phyloP scores from a whole-genome alignment of 2,329 filamentous ascomycete species.

The Fusarium anthophilum region DNA sequence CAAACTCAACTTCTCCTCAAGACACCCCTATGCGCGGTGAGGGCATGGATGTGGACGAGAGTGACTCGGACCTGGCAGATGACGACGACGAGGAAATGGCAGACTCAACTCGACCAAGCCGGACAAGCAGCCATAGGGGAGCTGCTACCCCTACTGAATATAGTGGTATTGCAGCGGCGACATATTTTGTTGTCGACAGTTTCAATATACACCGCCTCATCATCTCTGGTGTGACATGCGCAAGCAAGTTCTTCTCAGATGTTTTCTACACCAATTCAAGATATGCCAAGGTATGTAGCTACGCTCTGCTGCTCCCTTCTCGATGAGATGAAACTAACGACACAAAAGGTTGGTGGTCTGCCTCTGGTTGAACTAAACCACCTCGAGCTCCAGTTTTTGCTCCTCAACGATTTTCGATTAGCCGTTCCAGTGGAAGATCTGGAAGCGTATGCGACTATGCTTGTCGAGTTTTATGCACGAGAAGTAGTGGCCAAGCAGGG shows the following conservation, averaged over 20 bases:
- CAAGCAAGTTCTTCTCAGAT: slow-evolving; percentile 99
- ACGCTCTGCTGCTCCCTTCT: neutral
- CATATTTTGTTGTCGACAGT: slow-evolving; percentile 93
- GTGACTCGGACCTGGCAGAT: slow-evolving; percentile 62
- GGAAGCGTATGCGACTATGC: slow-evolving; percentile 97
- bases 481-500: slow-evolving; percentile 71
- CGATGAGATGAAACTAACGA: slow-evolving; percentile 14
- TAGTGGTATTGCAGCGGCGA: slow-evolving; percentile 50
- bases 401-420: slow-evolving; percentile 95
- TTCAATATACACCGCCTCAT: slow-evolving; percentile 98
- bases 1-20: slow-evolving; percentile 23
- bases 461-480: slow-evolving; percentile 96
- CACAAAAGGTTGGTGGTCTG: slow-evolving; percentile 85
- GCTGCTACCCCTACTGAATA: slow-evolving; percentile 38
- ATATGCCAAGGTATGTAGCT: slow-evolving; percentile 87
- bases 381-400: slow-evolving; percentile 92
- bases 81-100: slow-evolving; percentile 52
- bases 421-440: slow-evolving; percentile 94
- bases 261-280: slow-evolving; percentile 99
- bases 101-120: slow-evolving; percentile 40
- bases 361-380: slow-evolving; percentile 94
- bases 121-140: slow-evolving; percentile 35
- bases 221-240: slow-evolving; percentile 96
- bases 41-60: slow-evolving; percentile 52
- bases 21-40: slow-evolving; percentile 46